Evolutionary conservation across 2,329 filamentous ascomycete genomes (phyloP).

Genomic region (Cordyceps cicadae): DNA sequence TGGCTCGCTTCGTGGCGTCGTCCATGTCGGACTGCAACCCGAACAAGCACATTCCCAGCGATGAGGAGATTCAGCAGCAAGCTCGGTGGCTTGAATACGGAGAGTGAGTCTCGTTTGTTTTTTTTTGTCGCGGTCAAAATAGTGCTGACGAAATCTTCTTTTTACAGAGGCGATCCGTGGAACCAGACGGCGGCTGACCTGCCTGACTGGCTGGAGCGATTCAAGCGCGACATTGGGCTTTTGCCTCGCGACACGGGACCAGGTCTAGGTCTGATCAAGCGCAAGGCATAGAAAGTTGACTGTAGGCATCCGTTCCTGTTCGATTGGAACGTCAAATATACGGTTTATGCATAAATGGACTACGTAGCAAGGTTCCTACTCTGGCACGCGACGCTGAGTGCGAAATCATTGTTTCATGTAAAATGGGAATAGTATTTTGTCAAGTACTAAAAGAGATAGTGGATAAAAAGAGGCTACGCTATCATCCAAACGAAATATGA

Average conservation of each 20-base stretch:
- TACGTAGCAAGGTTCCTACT: too few species aligned
- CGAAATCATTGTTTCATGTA: too few species aligned
- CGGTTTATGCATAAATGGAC: too few species aligned
- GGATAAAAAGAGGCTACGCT: neutral
- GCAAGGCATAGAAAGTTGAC: neutral
- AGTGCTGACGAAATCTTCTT: neutral
- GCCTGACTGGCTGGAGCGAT: constrained; percentile 53
- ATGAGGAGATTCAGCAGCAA: constrained; percentile 54
- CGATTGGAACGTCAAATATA: neutral
- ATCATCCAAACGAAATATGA: neutral
- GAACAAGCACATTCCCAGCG: constrained; percentile 48
- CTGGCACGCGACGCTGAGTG: too few species aligned
- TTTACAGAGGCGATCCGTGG: constrained; percentile 50
- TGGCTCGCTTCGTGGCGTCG: constrained; percentile 43
- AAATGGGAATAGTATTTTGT: neutral
- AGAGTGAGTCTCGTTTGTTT: constrained; percentile 36
- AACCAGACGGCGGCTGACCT: constrained; percentile 58
- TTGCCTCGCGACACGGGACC: constrained; percentile 2
- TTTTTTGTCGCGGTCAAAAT: constrained; percentile 14
- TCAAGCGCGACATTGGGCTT: constrained; percentile 48
- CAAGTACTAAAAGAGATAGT: neutral
- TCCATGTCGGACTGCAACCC: constrained; percentile 53
- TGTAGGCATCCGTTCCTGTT: neutral
- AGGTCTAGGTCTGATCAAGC: constrained; percentile 1
- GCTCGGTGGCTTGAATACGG: constrained; percentile 56